Evolutionary conservation across 2,329 filamentous ascomycete genomes (phyloP).

Genomic region (Colletotrichum musicola): DNA sequence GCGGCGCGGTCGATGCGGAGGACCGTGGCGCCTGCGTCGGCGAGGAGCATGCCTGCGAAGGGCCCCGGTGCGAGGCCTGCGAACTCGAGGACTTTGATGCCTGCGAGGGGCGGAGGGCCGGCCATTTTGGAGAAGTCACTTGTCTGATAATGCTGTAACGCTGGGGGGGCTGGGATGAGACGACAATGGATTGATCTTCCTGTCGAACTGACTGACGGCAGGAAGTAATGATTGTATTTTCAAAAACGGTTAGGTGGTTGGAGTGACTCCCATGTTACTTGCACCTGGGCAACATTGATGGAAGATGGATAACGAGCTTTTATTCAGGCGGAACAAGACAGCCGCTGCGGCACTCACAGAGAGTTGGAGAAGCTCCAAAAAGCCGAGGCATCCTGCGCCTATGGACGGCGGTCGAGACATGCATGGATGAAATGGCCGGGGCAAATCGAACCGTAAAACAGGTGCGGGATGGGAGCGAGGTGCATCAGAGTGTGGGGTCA

Average conservation of each 20-base stretch:
- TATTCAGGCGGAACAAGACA: not conserved
- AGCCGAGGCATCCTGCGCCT: constrained; percentile 36
- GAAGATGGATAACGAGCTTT: not conserved
- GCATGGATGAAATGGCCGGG: constrained; percentile 1
- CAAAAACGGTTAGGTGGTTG: not conserved
- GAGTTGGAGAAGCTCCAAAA: constrained; percentile 32
- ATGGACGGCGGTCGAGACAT: constrained; percentile 1
- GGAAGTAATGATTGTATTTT: not conserved
- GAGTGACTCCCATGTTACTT: too few relatives aligned
- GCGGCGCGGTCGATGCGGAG: constrained; percentile 83
- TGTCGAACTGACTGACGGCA: not conserved
- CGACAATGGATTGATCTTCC: not conserved
- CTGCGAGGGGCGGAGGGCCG: constrained; percentile 57
- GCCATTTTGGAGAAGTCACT: constrained; percentile 47
- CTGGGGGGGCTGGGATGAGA: too few relatives aligned
- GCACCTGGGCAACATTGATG: too few relatives aligned
- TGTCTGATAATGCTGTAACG: not conserved
- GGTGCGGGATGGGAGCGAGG: not conserved
- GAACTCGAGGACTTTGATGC: constrained; percentile 70
- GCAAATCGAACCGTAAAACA: constrained; percentile 4
- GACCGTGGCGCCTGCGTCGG: constrained; percentile 89
- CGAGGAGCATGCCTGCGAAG: constrained; percentile 88
- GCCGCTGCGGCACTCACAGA: not conserved
- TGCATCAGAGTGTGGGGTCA: constrained; percentile 28
- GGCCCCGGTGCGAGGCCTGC: constrained; percentile 78